Evolutionary conservation across 768 basidiomycete species (phyloP).

Genomic region (Mrakia gelida): DNA sequence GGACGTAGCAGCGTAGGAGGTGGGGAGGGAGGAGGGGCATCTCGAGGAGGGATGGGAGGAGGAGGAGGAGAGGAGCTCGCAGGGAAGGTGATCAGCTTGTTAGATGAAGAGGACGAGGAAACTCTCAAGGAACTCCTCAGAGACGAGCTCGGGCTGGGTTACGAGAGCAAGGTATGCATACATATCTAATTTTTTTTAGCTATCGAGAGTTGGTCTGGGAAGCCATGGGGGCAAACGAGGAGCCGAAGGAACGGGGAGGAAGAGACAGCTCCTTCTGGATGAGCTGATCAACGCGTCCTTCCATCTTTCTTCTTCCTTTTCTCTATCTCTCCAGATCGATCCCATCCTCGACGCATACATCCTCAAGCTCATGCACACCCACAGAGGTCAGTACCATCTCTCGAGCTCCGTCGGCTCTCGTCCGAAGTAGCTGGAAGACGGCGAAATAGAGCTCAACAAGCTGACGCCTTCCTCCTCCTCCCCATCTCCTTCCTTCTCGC

Average conservation of each 20-base stretch:
- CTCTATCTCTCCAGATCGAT: not conserved
- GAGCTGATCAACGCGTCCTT: constrained; percentile 36
- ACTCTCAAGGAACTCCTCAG: constrained; percentile 55
- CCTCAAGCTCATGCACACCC: constrained; percentile 92
- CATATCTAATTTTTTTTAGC: constrained; percentile 42
- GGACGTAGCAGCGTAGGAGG: not conserved
- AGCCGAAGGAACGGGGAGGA: not conserved
- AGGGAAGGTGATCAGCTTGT: constrained; percentile 63
- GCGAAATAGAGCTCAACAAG: not conserved
- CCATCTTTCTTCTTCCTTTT: constrained; percentile 28
- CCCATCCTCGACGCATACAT: constrained; percentile 69
- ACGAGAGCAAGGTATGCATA: constrained; percentile 39
- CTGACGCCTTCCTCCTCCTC: constrained; percentile 55
- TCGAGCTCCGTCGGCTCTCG: constrained; percentile 79
- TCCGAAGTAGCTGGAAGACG: constrained; percentile 62
- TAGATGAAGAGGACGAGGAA: constrained; percentile 73
- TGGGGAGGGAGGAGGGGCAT: not conserved
- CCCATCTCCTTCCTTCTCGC: constrained; percentile 75
- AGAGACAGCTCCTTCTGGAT: constrained; percentile 15
- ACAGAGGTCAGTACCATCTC: constrained; percentile 75
- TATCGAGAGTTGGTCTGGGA: constrained; percentile 38
- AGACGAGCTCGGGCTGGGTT: constrained; percentile 52
- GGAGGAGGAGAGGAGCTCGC: constrained; percentile 53
- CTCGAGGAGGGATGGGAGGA: not conserved
- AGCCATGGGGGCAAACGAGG: constrained; percentile 36